Evolutionary conservation across 768 basidiomycete species (phyloP), one percentile per base, ranked within the genome.

Genomic region (Kockovaella imperatae): DNA sequence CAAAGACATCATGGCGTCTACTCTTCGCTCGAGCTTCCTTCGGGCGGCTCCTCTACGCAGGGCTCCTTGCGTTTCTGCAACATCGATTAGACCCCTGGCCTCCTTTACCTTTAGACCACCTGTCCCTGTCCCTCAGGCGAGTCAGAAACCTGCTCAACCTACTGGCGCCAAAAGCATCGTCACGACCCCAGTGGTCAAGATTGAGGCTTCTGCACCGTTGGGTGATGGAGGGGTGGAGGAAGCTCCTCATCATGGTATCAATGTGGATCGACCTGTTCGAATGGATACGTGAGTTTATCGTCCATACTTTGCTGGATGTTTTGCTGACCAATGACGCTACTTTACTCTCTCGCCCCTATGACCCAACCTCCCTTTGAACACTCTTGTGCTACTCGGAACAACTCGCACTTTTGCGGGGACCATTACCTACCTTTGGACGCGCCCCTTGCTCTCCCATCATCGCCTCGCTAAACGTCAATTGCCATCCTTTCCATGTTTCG

Each of bases 271-370:
- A 49, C 47, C 62, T 14, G 50, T 51, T 26, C 49, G 64, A 38
- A 70, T 70, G 69, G 64, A 70, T 47, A 59, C 63, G 69, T 70
- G 57, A 63, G 68, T 68, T 10, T 25, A 15, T 32, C 24, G 35
- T 20, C 45, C 17, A 17, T 44, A 15, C 23, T 39, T 8, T 39
- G 36, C 36, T 39, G 20, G 6, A 6, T 42, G 23, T 23, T 42
- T 28, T 11, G 40, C 40, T 42, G 40, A 42, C 25, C n/a, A n/a
- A n/a, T n/a, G n/a, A n/a, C n/a, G n/a, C n/a, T n/a, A n/a, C n/a
- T 10, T 32, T n/a, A 32, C 52, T 15, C 53, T 57, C 52, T 53
- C 52, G 6, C 40, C 51, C 1, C 38, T 57, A 13, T 57, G 52
- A 4, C 49, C 56, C 1, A 48, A 57, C 30, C 45, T 49, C 20